A percentile compares a stretch with the other conserved stretches of the same genome.
Evolutionary conservation across 2,329 filamentous ascomycete species (phyloP).

Genomic region (Aspergillus carbonarius): DNA sequence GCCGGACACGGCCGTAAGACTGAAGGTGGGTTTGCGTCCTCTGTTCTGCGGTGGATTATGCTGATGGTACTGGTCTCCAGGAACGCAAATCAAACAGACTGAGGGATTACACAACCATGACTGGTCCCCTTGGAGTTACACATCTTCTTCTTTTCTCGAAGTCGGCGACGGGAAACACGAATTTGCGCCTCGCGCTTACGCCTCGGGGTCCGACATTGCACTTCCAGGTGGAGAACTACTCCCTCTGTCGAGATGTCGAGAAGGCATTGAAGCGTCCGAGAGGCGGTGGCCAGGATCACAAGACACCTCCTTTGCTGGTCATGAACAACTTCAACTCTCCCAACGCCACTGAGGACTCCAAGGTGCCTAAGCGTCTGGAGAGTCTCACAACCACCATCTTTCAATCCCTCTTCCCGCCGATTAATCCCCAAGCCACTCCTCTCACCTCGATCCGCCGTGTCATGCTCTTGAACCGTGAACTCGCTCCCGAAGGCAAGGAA

Average conservation of each 20-base stretch:
- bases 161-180: constrained; percentile 86
- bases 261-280: constrained; percentile 79
- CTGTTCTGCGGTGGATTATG: not conserved
- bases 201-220: constrained; percentile 90
- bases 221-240: constrained; percentile 94
- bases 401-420: constrained; percentile 92
- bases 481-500: constrained; percentile 37
- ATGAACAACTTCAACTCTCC: constrained; percentile 95
- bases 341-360: constrained; percentile 53
- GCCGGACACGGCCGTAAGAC: constrained; percentile 81
- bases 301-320: constrained; percentile 83
- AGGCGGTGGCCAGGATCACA: constrained; percentile 79
- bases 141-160: constrained; percentile 92
- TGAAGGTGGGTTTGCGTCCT: constrained; percentile 58
- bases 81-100: constrained; percentile 86
- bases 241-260: constrained; percentile 85
- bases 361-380: constrained; percentile 92
- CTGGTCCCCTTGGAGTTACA: constrained; percentile 86
- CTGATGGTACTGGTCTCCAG: constrained; percentile 25
- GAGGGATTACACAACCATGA: constrained; percentile 93
- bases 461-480: constrained; percentile 82
- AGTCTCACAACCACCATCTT: constrained; percentile 90
- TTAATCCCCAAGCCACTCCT: constrained; percentile 86
- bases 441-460: constrained; percentile 91
- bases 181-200: constrained; percentile 81